phyloP scores from a whole-genome alignment of 345 rosid genomes.

The Mercurialis annua region DNA sequence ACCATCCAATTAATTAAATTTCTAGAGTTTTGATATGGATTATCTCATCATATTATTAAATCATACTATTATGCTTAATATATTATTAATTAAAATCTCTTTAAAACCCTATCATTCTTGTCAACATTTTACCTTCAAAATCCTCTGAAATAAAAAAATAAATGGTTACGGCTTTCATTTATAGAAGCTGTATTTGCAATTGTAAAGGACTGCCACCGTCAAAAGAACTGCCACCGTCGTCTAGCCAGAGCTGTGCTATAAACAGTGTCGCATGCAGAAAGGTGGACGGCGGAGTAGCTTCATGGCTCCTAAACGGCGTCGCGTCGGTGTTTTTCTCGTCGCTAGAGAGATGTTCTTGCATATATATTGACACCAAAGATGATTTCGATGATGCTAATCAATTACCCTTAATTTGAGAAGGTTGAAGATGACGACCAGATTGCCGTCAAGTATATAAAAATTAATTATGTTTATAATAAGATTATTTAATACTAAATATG shows the following conservation, averaged over 20 bases:
- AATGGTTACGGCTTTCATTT: conserved; percentile 3
- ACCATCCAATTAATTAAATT: not conserved
- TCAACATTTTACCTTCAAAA: not conserved
- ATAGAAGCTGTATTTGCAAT: conserved; percentile 6
- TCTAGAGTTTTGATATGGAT: not conserved
- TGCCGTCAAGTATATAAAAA: not conserved
- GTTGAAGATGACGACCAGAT: not conserved
- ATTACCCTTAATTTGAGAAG: conserved; percentile 16
- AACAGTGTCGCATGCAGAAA: conserved; percentile 21
- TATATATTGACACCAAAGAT: conserved; percentile 34
- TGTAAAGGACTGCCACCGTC: not conserved
- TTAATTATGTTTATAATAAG: too few species aligned
- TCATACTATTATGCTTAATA: not conserved
- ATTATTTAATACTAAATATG: too few species aligned
- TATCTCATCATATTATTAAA: not conserved
- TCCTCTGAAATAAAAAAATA: not conserved
- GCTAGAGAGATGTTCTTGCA: conserved; percentile 38
- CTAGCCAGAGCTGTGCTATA: not conserved
- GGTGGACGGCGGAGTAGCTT: conserved; percentile 31
- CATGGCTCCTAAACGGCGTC: conserved; percentile 34
- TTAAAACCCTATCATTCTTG: not conserved
- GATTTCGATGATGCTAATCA: conserved; percentile 24
- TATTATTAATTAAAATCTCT: not conserved
- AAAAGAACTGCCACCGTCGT: not conserved
- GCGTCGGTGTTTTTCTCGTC: conserved; percentile 43